phyloP scores from a whole-genome alignment of 768 basidiomycete species.

The Leccinum boreale region DNA sequence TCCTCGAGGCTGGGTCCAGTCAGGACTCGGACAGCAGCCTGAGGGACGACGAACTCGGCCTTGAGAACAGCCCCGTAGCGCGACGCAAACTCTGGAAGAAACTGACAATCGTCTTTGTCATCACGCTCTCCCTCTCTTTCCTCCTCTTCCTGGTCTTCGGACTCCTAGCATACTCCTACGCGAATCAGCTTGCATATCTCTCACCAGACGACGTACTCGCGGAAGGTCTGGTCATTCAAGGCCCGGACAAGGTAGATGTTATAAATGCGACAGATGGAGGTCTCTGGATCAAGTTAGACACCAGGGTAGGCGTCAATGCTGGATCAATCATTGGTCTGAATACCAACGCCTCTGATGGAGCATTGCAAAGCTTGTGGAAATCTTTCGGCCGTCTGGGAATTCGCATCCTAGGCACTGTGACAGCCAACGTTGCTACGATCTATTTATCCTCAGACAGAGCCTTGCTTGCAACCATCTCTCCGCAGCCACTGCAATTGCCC shows the following conservation, averaged over 20 bases:
- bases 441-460: slow-evolving; percentile 41
- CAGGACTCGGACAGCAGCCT: slow-evolving; percentile 5
- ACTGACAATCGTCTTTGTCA: slow-evolving; percentile 50
- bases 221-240: slow-evolving; percentile 51
- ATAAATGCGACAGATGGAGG: slow-evolving; percentile 61
- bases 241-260: slow-evolving; percentile 61
- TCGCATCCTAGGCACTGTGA: slow-evolving; percentile 49
- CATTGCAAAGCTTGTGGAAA: slow-evolving; percentile 56
- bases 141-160: slow-evolving; percentile 41
- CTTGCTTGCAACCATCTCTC: slow-evolving; percentile 45
- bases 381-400: slow-evolving; percentile 68
- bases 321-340: slow-evolving; percentile 58
- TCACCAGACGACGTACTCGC: slow-evolving; percentile 59
- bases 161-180: slow-evolving; percentile 65
- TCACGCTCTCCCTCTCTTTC: slow-evolving; percentile 50
- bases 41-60: slow-evolving; percentile 19
- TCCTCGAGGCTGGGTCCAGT: slow-evolving; percentile 25
- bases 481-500: slow-evolving; percentile 52
- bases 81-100: slow-evolving; percentile 32
- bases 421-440: slow-evolving; percentile 53
- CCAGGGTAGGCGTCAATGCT: slow-evolving; percentile 64
- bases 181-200: slow-evolving; percentile 48
- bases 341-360: slow-evolving; percentile 39
- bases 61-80: slow-evolving; percentile 18
- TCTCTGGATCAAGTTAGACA: slow-evolving; percentile 57